These are phyloP conservation scores for Sclerotinia sclerotiorum DNA, from an alignment of 2,329 filamentous ascomycete genomes.

Conservation along the genomic window DNA sequence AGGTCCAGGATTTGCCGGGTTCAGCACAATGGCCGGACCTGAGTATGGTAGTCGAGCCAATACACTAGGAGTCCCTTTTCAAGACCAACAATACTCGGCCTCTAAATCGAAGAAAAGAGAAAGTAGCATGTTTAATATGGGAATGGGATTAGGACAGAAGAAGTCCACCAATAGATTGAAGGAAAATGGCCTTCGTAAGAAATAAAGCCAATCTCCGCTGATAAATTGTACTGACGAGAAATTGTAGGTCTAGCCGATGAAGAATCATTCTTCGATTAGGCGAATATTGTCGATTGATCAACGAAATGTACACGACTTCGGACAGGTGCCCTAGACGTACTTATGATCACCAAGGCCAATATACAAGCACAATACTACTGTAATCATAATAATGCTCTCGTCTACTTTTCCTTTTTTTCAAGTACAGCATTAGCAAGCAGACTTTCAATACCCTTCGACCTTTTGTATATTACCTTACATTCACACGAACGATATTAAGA, in stretches of 20 bases:
- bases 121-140: slow-evolving; percentile 56
- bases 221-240: slow-evolving; percentile 23
- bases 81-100: slow-evolving; percentile 25
- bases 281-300: slow-evolving; percentile 13
- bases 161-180: slow-evolving; percentile 36
- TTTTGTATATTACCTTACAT: slow-evolving; percentile 16
- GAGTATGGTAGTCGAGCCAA: slow-evolving; percentile 37
- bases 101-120: slow-evolving; percentile 54
- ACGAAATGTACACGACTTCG: slow-evolving; percentile 30
- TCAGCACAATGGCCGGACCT: slow-evolving; percentile 37
- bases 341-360: background rate
- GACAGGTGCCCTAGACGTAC: slow-evolving; percentile 33
- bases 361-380: slow-evolving; percentile 17
- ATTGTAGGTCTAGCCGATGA: slow-evolving; percentile 37
- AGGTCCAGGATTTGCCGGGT: slow-evolving; percentile 50
- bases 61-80: slow-evolving; percentile 38
- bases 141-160: slow-evolving; percentile 46
- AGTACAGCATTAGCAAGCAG: background rate
- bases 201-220: background rate
- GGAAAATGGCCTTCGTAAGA: slow-evolving; percentile 37
- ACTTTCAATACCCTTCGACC: slow-evolving; percentile 2
- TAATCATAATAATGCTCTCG: slow-evolving; percentile 23
- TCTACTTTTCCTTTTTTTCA: background rate
- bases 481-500: background rate
- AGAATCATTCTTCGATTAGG: slow-evolving; percentile 40